These are phyloP conservation scores for Trichoderma arundinaceum DNA, from an alignment of 2,329 filamentous ascomycete genomes.

Conservation along the genomic window DNA sequence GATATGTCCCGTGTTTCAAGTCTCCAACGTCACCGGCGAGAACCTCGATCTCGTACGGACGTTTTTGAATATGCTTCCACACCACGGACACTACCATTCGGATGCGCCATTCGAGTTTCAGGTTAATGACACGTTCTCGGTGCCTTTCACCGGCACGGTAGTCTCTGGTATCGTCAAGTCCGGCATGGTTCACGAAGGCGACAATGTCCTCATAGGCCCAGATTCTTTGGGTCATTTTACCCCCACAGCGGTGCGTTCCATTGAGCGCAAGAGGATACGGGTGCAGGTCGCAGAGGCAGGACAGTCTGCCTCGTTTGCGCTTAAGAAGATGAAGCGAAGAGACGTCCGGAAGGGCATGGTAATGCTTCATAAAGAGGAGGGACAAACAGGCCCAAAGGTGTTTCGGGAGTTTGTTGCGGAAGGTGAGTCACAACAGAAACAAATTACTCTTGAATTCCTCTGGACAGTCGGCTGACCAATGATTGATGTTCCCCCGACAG, in stretches of 20 bases:
- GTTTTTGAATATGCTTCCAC: conserved; percentile 93
- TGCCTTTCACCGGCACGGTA: conserved; percentile 95
- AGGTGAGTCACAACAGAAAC: conserved; percentile 51
- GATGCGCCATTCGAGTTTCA: conserved; percentile 92
- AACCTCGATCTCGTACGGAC: conserved; percentile 87
- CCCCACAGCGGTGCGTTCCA: conserved; percentile 84
- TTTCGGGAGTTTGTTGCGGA: conserved; percentile 79
- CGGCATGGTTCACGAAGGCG: conserved; percentile 87
- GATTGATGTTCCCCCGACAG: conserved; percentile 48
- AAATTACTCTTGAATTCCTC: too few species aligned
- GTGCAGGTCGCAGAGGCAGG: conserved; percentile 89
- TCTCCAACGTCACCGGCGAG: conserved; percentile 95
- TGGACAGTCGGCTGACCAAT: background rate
- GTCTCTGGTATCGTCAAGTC: conserved; percentile 92
- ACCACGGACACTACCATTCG: conserved; percentile 89
- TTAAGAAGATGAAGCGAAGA: conserved; percentile 85
- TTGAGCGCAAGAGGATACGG: conserved; percentile 89
- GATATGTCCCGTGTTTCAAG: conserved; percentile 96
- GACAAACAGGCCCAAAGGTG: conserved; percentile 71
- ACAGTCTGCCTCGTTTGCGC: conserved; percentile 88
- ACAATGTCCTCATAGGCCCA: conserved; percentile 85
- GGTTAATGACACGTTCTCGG: conserved; percentile 96
- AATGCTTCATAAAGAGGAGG: conserved; percentile 82
- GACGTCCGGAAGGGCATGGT: conserved; percentile 99
- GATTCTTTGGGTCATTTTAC: conserved; percentile 90